Base-by-base conservation (phyloP, 352 stramenopile genomes). In the Phytophthora pini region DNA sequence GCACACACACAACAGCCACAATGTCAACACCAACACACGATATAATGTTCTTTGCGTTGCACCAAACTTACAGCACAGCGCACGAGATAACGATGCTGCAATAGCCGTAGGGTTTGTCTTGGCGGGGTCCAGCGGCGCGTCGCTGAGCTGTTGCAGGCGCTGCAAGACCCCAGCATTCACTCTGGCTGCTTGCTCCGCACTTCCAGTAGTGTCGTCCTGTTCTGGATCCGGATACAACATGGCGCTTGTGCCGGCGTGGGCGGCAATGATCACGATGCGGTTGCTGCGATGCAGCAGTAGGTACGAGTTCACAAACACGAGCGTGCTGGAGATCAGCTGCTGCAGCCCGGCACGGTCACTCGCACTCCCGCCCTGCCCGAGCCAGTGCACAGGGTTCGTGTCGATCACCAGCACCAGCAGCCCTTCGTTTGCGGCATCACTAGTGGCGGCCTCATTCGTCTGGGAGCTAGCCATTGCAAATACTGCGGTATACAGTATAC, bases 291-390 rank as follows among this genome's bases (percentile, higher is more conserved):
- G 84, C 40, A 94, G 82, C 53, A 95, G 68, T 65, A 95, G 70
- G 71, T 94, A 95, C 61, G 87, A 87, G 68, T 93, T 95, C 59
- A 94, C 86, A 54, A 93, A 95, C 71, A 95, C 83, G 46, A 95
- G 80, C 43, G 77, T 77, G 64, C 80, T 92, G 9, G 83, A 81
- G 44, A 95, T 82, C 36, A 92, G 75, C 63, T 89, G 79, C 77
- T 92, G 77, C 34, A 90, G 77, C 43, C 49, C 62, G 7, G 45
- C 49, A 17, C 60, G 66, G 56, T 75, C 75, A 44, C 22, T 50
- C 20, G 59, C 64, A 58, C 61, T 77, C 44, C 38, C 68, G 15
- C 60, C 72, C 12, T 71, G 63, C 8, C 66, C 24, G 58, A 93
- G 91, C 84, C 87, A 95, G 50, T 89, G 66, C 31, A 80, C 61